Conservation (phyloP, 352 stramenopile genomes). For the Discostella stelligera region DNA sequence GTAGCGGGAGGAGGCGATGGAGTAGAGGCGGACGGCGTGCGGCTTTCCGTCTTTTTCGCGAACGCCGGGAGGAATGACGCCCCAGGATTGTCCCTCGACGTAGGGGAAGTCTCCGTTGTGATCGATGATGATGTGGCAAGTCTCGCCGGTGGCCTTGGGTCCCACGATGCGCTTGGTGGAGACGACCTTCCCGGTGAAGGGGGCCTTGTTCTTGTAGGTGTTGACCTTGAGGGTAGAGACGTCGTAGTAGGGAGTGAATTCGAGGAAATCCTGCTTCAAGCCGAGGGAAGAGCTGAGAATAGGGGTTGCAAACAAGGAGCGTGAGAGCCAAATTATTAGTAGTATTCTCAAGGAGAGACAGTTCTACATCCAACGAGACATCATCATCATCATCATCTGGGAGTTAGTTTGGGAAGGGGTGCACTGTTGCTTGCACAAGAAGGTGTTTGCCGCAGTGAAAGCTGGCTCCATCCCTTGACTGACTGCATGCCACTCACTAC, state of each 20-base stretch:
- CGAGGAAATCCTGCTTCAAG: conserved; percentile 83
- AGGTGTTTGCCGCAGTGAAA: no score
- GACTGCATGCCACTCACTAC: no score
- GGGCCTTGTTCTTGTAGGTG: conserved; percentile 86
- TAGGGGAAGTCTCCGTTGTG: conserved; percentile 86
- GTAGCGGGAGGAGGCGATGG: conserved; percentile 87
- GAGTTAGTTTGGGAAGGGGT: background rate
- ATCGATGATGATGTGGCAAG: conserved; percentile 89
- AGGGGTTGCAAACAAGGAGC: background rate
- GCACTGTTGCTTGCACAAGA: no score
- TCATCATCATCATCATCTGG: background rate
- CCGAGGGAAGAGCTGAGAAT: conserved; percentile 33
- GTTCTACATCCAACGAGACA: no score
- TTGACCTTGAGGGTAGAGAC: conserved; percentile 85
- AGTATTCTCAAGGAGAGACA: no score
- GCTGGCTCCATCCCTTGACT: no score
- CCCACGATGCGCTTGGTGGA: conserved; percentile 88
- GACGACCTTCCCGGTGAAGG: conserved; percentile 86
- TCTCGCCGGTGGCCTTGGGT: conserved; percentile 85
- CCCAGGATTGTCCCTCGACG: conserved; percentile 86
- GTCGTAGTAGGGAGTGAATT: conserved; percentile 85
- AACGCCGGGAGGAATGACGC: conserved; percentile 85
- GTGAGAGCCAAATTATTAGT: background rate
- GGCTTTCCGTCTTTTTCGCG: conserved; percentile 88
- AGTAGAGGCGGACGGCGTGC: conserved; percentile 87